Conservation (phyloP, 306 rosid species). For the Glycine tomentella region DNA sequence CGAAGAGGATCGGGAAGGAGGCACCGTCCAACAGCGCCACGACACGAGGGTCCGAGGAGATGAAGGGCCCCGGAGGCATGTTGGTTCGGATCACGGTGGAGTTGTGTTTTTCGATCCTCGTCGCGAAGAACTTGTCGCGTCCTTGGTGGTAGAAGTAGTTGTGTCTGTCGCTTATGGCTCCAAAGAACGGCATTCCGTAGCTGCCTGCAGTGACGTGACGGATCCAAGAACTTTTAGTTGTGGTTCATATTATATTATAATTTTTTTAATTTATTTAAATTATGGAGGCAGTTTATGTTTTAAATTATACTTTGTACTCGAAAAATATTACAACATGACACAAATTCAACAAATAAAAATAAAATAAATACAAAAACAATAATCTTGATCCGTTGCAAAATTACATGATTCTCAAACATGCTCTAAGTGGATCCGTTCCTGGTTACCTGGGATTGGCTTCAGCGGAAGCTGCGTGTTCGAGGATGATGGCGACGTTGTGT, state of each 20-base stretch:
- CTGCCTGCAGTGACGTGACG: conserved; percentile 4
- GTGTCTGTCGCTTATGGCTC: conserved; percentile 63
- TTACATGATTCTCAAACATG: too few species aligned
- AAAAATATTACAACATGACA: too few species aligned
- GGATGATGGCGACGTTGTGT: too few species aligned
- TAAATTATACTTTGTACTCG: too few species aligned
- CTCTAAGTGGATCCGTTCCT: too few species aligned
- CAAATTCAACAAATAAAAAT: too few species aligned
- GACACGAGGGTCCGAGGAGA: conserved; percentile 62
- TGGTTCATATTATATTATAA: too few species aligned
- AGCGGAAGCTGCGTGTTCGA: conserved; percentile 47
- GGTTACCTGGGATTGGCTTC: conserved; percentile 60
- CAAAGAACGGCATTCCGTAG: conserved; percentile 65
- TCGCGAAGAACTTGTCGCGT: conserved; percentile 59
- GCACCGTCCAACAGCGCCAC: conserved; percentile 63
- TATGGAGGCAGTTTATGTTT: too few species aligned
- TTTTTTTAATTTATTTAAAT: too few species aligned
- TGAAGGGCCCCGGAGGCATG: conserved; percentile 84
- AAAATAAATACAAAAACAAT: too few species aligned
- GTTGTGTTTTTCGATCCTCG: conserved; percentile 47
- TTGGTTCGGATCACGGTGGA: conserved; percentile 80
- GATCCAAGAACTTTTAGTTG: too few species aligned
- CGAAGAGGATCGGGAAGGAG: conserved; percentile 70
- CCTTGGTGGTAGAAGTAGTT: conserved; percentile 80
- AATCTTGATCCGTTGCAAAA: too few species aligned